phyloP scores from a whole-genome alignment of 305 asterid species.

The Solanum hybrid region DNA sequence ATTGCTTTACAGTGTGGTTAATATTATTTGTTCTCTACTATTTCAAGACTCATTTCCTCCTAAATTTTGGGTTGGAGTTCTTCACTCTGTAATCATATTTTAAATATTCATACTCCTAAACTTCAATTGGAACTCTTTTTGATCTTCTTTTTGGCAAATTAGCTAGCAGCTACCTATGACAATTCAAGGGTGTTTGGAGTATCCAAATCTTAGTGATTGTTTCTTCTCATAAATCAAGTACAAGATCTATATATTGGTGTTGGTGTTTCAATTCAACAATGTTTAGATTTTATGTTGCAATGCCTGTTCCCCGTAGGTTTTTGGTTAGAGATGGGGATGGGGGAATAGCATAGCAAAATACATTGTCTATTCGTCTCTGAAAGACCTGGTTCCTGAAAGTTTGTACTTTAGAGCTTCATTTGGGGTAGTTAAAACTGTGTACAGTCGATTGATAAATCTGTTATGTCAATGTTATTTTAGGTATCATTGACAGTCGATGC shows the following conservation, averaged over 20 bases:
- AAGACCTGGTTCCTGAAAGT: background rate
- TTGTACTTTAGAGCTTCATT: background rate
- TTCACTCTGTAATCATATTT: background rate
- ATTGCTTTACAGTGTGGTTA: background rate
- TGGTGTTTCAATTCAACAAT: background rate
- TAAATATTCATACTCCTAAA: background rate
- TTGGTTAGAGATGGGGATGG: background rate
- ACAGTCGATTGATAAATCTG: background rate
- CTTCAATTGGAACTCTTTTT: background rate
- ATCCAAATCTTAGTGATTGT: background rate
- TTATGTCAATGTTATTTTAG: slow-evolving; percentile 23
- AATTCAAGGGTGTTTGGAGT: background rate
- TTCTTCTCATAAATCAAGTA: background rate
- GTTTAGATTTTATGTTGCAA: background rate
- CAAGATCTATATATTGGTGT: background rate
- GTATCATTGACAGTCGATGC: slow-evolving; percentile 71
- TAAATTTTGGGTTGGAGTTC: background rate
- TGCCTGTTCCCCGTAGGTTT: background rate
- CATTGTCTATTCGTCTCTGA: background rate
- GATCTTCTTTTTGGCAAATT: background rate
- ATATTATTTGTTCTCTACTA: background rate
- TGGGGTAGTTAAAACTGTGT: background rate
- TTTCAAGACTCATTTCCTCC: background rate
- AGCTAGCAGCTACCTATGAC: background rate
- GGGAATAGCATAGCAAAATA: background rate